These are phyloP conservation scores for Fomitopsis palustris DNA, from an alignment of 1,284 basidiomycete genomes.

Conservation along the genomic window DNA sequence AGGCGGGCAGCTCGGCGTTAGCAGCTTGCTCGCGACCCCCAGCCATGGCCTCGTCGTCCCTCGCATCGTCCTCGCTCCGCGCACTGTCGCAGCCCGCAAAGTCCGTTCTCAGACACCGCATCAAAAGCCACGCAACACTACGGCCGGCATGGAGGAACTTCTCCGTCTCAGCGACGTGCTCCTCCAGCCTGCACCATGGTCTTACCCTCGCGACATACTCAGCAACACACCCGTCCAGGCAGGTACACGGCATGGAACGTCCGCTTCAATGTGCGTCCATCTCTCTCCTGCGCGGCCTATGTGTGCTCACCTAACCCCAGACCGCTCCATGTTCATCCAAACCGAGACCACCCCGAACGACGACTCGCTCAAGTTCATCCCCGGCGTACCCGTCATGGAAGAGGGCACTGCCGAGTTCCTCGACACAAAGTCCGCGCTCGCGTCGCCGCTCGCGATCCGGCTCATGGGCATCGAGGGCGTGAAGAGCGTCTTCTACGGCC, in stretches of 20 bases:
- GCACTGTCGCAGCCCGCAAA: slow-evolving; percentile 6
- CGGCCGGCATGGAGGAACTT: slow-evolving; percentile 11
- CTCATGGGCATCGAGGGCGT: slow-evolving; percentile 95
- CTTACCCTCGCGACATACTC: slow-evolving; percentile 36
- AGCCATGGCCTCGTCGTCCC: slow-evolving; percentile 10
- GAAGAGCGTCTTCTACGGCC: slow-evolving; percentile 88
- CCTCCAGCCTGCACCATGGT: slow-evolving; percentile 29
- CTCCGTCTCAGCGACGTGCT: slow-evolving; percentile 17
- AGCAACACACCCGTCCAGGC: slow-evolving; percentile 21
- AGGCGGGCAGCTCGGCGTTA: neutral
- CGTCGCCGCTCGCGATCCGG: slow-evolving; percentile 88
- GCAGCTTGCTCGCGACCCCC: neutral
- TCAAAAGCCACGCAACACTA: neutral
- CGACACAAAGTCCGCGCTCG: slow-evolving; percentile 79
- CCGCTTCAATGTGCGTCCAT: slow-evolving; percentile 20
- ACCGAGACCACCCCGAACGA: slow-evolving; percentile 98
- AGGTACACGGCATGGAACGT: slow-evolving; percentile 8
- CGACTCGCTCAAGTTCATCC: slow-evolving; percentile 97
- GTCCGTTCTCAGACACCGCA: neutral
- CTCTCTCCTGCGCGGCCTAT: neutral
- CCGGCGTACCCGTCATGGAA: slow-evolving; percentile 83
- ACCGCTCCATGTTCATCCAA: slow-evolving; percentile 93
- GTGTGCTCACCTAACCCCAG: slow-evolving; percentile 36
- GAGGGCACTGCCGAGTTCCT: slow-evolving; percentile 89
- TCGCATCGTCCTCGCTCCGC: slow-evolving; percentile 19